phyloP scores from a whole-genome alignment of 306 rosid genomes.

The Rosa rugosa region DNA sequence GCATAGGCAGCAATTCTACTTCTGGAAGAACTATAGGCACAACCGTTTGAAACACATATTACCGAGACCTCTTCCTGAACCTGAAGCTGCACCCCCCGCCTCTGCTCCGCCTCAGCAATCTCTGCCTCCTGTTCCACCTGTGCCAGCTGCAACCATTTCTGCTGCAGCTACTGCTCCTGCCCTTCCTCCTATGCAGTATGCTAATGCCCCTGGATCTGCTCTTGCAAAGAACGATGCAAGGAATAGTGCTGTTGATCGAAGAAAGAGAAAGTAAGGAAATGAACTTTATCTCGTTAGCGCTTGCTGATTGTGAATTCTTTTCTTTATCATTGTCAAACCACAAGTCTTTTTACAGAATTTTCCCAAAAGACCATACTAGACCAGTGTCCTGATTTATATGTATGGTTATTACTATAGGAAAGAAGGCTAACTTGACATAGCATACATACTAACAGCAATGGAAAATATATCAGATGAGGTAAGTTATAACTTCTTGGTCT shows the following conservation, averaged over 20 bases:
- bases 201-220: slow-evolving; percentile 57
- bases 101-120: slow-evolving; percentile 54
- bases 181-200: slow-evolving; percentile 79
- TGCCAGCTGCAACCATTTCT: slow-evolving; percentile 46
- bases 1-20: slow-evolving; percentile 95
- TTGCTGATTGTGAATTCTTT: background rate
- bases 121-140: slow-evolving; percentile 53
- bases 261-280: slow-evolving; percentile 74
- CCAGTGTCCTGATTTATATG: slow-evolving; percentile 18
- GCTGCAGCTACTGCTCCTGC: slow-evolving; percentile 51
- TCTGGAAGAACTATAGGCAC: slow-evolving; percentile 95
- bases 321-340: background rate
- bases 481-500: slow-evolving; percentile 13
- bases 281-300: background rate
- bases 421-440: slow-evolving; percentile 34
- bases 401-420: slow-evolving; percentile 44
- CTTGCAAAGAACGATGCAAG: slow-evolving; percentile 66
- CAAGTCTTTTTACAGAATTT: background rate
- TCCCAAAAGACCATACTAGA: slow-evolving; percentile 12
- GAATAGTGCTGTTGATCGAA: slow-evolving; percentile 68
- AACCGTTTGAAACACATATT: slow-evolving; percentile 86
- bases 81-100: slow-evolving; percentile 50
- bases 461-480: slow-evolving; percentile 25
- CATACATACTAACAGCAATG: slow-evolving; percentile 23
- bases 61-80: slow-evolving; percentile 81